Base-by-base conservation (phyloP, 2,329 filamentous ascomycete species). In the Bipolaris gigantea region DNA sequence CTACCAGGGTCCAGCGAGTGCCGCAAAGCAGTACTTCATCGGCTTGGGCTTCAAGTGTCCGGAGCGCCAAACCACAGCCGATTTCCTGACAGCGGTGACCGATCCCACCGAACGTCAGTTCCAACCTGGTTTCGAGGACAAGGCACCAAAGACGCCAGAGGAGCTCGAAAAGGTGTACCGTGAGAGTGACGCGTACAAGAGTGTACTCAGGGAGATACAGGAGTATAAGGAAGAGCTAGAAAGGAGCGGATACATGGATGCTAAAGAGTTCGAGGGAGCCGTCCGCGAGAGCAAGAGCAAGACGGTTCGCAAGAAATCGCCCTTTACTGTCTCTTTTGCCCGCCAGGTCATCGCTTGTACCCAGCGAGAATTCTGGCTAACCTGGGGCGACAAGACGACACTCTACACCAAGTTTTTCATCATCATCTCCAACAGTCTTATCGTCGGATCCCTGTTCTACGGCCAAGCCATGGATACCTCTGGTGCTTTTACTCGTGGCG, bases 391-490 rank as follows among this genome's bases (percentile, higher is more conserved):
- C 73, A 86, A 82, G 55, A 86, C 85, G 0, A 88, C 89, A 0
- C 79, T 94, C 1, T 61, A 61, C 71, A 93, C 89, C 36, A 94
- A 93, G 62, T 81, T 89, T 55, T 89, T 91, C 73, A 90, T 91
- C 69, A 89, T 92, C 64, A 75, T 93, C 53, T 82, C 87, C 53
- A 89, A 90, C 70, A 83, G 75, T 50, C 79, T 95, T 9, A 89
- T 95, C 57, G 86, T 92, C 49, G 88, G 89, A 1, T 90, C 87
- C 2, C 79, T 94, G 16, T 94, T 94, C 75, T 90, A 91, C 64
- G 89, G 84, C 11, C 79, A 86, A 66, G 75, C 83, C 0, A 64
- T 81, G 5, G 78, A 83, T 62, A 87, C 85, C 1, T 79, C 76
- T 36, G 86, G 86, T 33, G 83, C 85, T 11, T 89, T 89, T 70